These are phyloP conservation scores for Flaveria floridana DNA, from an alignment of 140 eudicot species.

Conservation along the genomic window DNA sequence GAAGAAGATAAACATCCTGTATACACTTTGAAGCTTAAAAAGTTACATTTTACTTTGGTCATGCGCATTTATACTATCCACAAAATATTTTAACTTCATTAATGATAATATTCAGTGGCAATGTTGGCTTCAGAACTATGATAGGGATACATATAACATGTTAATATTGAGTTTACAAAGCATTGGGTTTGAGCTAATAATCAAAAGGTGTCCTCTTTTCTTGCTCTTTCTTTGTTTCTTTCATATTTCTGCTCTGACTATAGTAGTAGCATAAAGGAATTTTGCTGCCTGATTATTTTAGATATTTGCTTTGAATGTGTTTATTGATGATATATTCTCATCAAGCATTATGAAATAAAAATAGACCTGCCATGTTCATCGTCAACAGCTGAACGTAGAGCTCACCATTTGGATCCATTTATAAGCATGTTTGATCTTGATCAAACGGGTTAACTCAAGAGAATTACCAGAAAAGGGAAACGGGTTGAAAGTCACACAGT, in stretches of 20 bases:
- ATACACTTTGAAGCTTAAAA: neutral
- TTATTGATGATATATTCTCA: too few relatives aligned
- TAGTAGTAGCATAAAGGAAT: neutral
- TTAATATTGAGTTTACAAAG: neutral
- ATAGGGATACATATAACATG: neutral
- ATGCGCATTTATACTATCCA: neutral
- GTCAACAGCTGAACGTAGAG: neutral
- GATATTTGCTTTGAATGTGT: neutral
- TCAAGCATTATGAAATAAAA: too few relatives aligned
- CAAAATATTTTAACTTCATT: neutral
- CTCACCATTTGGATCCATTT: neutral
- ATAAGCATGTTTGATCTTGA: neutral
- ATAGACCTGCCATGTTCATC: neutral
- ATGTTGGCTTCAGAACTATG: slow-evolving; percentile 9
- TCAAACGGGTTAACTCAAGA: neutral
- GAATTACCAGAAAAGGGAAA: neutral
- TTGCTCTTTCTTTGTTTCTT: neutral
- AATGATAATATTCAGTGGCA: neutral
- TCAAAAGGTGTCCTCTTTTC: neutral
- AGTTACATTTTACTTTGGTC: neutral
- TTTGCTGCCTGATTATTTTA: neutral
- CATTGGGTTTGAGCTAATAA: neutral
- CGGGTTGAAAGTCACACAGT: neutral
- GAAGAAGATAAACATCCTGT: neutral
- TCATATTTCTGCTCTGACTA: neutral